Evolutionary conservation across 495 filamentous ascomycete species (phyloP).

Genomic region (Podospora comata): DNA sequence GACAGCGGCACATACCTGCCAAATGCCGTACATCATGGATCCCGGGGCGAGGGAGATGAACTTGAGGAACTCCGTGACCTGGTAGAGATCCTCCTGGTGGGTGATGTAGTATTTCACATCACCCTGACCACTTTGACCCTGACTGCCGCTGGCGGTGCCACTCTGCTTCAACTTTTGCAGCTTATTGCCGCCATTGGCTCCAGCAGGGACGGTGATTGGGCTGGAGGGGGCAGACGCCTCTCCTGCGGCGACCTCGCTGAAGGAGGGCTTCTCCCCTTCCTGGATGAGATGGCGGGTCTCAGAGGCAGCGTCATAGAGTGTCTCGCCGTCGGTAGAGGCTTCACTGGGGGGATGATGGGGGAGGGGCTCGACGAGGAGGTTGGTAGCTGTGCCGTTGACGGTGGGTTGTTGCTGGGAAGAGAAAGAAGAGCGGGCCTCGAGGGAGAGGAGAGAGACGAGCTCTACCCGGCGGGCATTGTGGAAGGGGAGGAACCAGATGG

Average conservation of each 20-base stretch:
- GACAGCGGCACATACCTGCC: slow-evolving; percentile 60
- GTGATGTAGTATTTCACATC: slow-evolving; percentile 59
- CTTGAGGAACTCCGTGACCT: slow-evolving; percentile 71
- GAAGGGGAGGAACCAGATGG: slow-evolving; percentile 73
- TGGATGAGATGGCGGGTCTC: slow-evolving; percentile 5
- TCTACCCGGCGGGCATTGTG: slow-evolving; percentile 58
- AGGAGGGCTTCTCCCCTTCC: slow-evolving; percentile 7
- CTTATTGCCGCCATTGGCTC: neutral
- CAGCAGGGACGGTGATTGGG: neutral
- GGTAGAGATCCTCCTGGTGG: slow-evolving; percentile 79
- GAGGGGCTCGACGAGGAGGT: neutral
- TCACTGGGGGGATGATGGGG: neutral
- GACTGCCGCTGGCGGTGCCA: neutral
- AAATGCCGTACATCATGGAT: slow-evolving; percentile 48
- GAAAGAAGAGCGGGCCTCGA: slow-evolving; percentile 37
- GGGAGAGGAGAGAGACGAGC: slow-evolving; percentile 69
- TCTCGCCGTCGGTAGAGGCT: neutral
- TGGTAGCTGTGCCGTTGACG: neutral
- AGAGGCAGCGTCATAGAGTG: neutral
- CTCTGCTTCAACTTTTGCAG: neutral
- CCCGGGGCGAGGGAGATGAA: slow-evolving; percentile 55
- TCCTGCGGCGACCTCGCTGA: slow-evolving; percentile 9
- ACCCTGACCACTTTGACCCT: neutral
- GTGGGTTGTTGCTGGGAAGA: slow-evolving; percentile 17
- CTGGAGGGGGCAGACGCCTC: neutral